Evolutionary conservation across 2,329 filamentous ascomycete species (phyloP).

Genomic region (Sclerotinia spermophila): DNA sequence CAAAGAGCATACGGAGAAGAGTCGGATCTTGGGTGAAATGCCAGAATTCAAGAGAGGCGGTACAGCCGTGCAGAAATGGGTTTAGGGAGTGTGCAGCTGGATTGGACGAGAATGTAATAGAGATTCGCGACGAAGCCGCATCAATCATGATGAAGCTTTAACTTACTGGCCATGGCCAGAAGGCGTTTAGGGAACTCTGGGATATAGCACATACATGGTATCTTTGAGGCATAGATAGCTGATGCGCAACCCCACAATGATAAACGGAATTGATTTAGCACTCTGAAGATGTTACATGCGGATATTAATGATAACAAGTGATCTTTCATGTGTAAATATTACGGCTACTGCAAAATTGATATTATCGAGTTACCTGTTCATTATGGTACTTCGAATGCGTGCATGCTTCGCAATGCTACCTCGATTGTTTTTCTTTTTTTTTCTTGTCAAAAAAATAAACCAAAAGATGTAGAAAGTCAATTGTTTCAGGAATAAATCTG

Average conservation of each 20-base stretch:
- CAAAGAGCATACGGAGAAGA: slow-evolving; percentile 72
- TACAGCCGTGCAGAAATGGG: slow-evolving; percentile 59
- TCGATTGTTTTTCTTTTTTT: background rate
- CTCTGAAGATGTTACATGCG: background rate
- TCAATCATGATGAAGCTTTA: background rate
- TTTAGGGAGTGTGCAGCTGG: background rate
- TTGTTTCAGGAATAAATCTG: background rate
- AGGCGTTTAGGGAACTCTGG: slow-evolving; percentile 11
- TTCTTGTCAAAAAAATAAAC: too few relatives aligned
- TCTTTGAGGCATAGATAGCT: slow-evolving; percentile 6
- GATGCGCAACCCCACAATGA: background rate
- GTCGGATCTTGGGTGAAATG: slow-evolving; percentile 55
- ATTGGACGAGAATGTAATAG: background rate
- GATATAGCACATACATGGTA: background rate
- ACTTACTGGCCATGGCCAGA: background rate
- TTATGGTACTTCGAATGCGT: background rate
- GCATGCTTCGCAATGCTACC: background rate
- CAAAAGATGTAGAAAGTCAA: background rate
- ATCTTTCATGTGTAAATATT: background rate
- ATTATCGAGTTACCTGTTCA: background rate
- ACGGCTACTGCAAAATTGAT: background rate
- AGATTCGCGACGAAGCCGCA: background rate
- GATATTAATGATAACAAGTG: background rate
- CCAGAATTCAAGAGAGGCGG: slow-evolving; percentile 64
- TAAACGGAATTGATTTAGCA: background rate